phyloP scores from a whole-genome alignment of 345 rosid genomes.

The Erucastrum elatum region DNA sequence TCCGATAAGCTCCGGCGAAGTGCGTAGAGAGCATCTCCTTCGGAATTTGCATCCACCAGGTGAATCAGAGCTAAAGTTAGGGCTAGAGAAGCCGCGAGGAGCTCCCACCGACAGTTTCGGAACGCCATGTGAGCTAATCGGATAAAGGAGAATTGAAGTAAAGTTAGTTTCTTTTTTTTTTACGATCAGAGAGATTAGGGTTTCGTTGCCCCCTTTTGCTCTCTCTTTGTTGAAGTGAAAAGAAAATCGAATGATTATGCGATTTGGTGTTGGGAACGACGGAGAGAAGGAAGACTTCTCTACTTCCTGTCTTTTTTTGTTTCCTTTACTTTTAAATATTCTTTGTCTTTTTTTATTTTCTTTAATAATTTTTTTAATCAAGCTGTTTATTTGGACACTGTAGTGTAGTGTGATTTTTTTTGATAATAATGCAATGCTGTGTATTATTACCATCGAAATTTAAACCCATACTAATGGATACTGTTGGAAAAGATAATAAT shows the following conservation, averaged over 20 bases:
- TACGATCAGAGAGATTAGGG: conserved; percentile 27
- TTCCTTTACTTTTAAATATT: neutral
- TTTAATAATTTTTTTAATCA: neutral
- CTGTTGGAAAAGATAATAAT: neutral
- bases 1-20: conserved; percentile 71
- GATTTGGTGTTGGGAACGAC: conserved; percentile 21
- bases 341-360: neutral
- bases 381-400: neutral
- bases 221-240: neutral
- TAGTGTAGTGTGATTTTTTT: no score
- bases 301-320: neutral
- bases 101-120: conserved; percentile 40
- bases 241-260: conserved; percentile 23
- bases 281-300: conserved; percentile 6
- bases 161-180: neutral
- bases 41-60: conserved; percentile 60
- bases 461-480: neutral
- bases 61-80: conserved; percentile 39
- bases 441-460: neutral
- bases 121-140: conserved; percentile 47
- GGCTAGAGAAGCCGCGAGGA: conserved; percentile 33
- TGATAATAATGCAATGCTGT: neutral
- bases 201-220: neutral
- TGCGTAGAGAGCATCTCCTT: conserved; percentile 85
- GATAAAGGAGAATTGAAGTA: neutral